Evolutionary conservation across 169 alveolate species (phyloP), one percentile per base, ranked within the genome.

Genomic region (Eimeria tenella): DNA sequence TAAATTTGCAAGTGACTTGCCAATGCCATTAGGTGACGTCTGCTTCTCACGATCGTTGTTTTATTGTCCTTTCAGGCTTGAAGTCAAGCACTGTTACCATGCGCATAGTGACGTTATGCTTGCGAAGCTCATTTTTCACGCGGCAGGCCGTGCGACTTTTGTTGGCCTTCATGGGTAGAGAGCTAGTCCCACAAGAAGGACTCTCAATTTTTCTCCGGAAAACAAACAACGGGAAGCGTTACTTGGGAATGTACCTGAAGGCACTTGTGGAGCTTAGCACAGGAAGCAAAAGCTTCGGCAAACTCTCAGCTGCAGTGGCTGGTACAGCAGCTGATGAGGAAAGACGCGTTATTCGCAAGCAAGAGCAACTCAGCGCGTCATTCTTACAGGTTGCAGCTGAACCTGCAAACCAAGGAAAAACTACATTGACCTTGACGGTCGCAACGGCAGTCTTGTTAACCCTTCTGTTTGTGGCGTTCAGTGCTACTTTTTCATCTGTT

Each of bases 211-310:
- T 79, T 3, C 87, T 79, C 23, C 52, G 68, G 3, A 23, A 31
- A 19, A n/a, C 19, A 21, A 56, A 60, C n/a, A 19, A 23, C 17
- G 87, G 71, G 68, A 55, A 53, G 53, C 52, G 19, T n/a, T n/a
- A 5, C 70, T 23, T 79, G 87, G 68, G 87, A 6, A n/a, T 53
- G 3, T n/a, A 79, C 23, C 52, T 79, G 5, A 79, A 53, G 70
- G 63, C 87, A n/a, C 68, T 79, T 19, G 87, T 79, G 71, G 87
- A 79, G 52, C 87, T 79, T 65, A 79, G 87, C 71, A 49, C 87
- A 79, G 87, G 87, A 50, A 53, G 23, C 21, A 9, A 31, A 21
- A 79, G 58, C 9, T 60, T 79, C 55, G 87, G 55, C 68, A 53
- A 79, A 5, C 87, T 79, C 15, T 79, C 87, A 55, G 68, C 63